phyloP scores from a whole-genome alignment of 2,329 filamentous ascomycete genomes.

The Coniosporium tulheliwenetii region DNA sequence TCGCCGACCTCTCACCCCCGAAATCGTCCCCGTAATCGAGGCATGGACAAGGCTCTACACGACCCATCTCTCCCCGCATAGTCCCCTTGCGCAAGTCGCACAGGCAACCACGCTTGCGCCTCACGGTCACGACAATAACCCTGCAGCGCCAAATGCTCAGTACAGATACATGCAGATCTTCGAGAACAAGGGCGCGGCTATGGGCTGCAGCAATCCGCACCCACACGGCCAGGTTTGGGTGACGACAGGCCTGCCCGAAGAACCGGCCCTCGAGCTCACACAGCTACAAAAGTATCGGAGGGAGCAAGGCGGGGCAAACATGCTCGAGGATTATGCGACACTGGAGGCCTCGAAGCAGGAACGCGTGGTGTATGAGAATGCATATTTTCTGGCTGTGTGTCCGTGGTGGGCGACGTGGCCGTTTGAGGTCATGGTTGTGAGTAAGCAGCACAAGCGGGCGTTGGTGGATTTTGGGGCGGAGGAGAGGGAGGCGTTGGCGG shows the following conservation, averaged over 20 bases:
- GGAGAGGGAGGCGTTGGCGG: conserved; percentile 62
- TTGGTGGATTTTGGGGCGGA: conserved; percentile 63
- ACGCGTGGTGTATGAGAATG: conserved; percentile 78
- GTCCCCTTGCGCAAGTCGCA: conserved; percentile 40
- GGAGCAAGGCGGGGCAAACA: conserved; percentile 56
- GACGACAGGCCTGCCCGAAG: conserved; percentile 78
- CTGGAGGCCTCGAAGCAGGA: conserved; percentile 71
- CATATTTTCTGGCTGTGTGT: conserved; percentile 69
- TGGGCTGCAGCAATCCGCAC: conserved; percentile 98
- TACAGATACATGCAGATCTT: conserved; percentile 99
- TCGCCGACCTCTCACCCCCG: conserved; percentile 70
- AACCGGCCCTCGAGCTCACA: conserved; percentile 63
- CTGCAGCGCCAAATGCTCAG: conserved; percentile 49
- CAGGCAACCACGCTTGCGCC: conserved; percentile 30
- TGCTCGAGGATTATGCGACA: conserved; percentile 75
- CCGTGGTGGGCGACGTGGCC: conserved; percentile 99
- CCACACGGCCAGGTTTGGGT: conserved; percentile 97
- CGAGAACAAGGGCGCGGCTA: conserved; percentile 93
- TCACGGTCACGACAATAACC: conserved; percentile 24
- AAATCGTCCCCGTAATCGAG: conserved; percentile 71
- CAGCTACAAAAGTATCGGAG: conserved; percentile 65
- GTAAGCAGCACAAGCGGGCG: conserved; percentile 69
- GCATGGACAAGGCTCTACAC: conserved; percentile 89
- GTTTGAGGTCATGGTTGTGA: conserved; percentile 82
- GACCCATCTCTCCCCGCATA: conserved; percentile 58